Evolutionary conservation across 2,329 filamentous ascomycete genomes (phyloP).

Genomic region (Fusarium gaditjirri): DNA sequence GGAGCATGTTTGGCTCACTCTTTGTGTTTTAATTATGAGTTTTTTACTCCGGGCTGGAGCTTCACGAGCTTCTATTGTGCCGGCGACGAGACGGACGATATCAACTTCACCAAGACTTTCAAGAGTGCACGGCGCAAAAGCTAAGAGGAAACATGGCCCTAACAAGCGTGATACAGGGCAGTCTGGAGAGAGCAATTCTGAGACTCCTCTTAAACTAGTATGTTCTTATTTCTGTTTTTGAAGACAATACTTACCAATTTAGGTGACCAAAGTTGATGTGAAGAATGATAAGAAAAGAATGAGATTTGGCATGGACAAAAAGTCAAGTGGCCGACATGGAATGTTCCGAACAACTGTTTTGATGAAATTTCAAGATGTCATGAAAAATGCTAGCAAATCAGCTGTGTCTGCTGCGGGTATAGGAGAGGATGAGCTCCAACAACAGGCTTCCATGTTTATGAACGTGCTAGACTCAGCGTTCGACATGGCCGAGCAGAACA

Average conservation of each 20-base stretch:
- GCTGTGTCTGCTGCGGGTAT: slow-evolving; percentile 43
- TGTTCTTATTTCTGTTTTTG: not conserved
- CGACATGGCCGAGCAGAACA: slow-evolving; percentile 53
- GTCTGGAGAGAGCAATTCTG: not conserved
- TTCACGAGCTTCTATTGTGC: slow-evolving; percentile 37
- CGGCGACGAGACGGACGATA: slow-evolving; percentile 35
- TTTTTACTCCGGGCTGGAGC: slow-evolving; percentile 43
- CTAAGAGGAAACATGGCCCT: not conserved
- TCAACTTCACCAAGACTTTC: slow-evolving; percentile 40
- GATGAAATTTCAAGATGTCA: slow-evolving; percentile 50
- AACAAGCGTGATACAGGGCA: not conserved
- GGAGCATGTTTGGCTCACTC: slow-evolving; percentile 32
- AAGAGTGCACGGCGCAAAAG: not conserved
- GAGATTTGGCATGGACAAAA: slow-evolving; percentile 40
- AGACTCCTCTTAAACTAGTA: slow-evolving; percentile 25
- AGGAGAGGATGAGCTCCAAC: slow-evolving; percentile 55
- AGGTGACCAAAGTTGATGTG: slow-evolving; percentile 43
- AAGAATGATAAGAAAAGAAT: slow-evolving; percentile 51
- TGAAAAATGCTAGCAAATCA: slow-evolving; percentile 43
- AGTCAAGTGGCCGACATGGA: slow-evolving; percentile 45
- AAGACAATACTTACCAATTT: not conserved
- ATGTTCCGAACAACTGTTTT: slow-evolving; percentile 50
- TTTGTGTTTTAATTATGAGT: slow-evolving; percentile 45
- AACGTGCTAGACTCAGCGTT: slow-evolving; percentile 58
- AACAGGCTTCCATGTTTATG: slow-evolving; percentile 59